Base-by-base conservation (phyloP, 495 filamentous ascomycete species). In the Amphirosellinia nigrospora region DNA sequence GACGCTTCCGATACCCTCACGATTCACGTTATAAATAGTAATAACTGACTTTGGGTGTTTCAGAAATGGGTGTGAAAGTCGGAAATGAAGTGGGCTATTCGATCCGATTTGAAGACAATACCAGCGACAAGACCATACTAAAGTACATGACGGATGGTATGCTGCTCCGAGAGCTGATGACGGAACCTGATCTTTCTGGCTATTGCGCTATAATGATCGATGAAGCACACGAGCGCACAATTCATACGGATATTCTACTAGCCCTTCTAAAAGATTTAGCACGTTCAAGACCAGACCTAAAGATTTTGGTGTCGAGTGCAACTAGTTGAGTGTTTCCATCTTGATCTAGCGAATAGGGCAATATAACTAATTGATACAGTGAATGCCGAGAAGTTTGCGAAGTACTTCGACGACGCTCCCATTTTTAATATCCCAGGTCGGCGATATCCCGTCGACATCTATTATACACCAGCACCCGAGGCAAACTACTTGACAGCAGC, bases 121-220 rank as follows among this genome's bases (percentile, higher is more conserved):
- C 96, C 0, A 93, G 88, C 74, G 94, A 97, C 71, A 97, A 97
- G 81, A 98, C 96, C 0, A 85, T 94, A 48, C 79, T 99, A 32
- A 97, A 98, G 79, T 99, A 97, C 78, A 97, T 97, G 94, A 99
- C 96, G 3, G 96, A 99, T 77, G 96, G 96, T 70, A 98, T 98
- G 94, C 85, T 98, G 52, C 84, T 98, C 23, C 87, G 94, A 75
- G 95, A 98, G 75, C 91, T 98, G 71, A 86, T 98, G 73, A 94
- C 93, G 0, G 94, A 97, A 77, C 95, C 96, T 0, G 91, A 93
- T 66, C 81, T 98, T 13, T 86, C 90, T 13, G 88, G 87, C n/a
- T 98, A 98, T 75, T 91, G 93, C 0, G 92, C 91, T 3, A 76
- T 99, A 71, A 97, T 99, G 92, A 95, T 99, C 70, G 96, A 99